Percentiles rank a stretch among this genome's conserved stretches.
Conservation (phyloP, 768 basidiomycete species). For the Suillus ampliporus region DNA sequence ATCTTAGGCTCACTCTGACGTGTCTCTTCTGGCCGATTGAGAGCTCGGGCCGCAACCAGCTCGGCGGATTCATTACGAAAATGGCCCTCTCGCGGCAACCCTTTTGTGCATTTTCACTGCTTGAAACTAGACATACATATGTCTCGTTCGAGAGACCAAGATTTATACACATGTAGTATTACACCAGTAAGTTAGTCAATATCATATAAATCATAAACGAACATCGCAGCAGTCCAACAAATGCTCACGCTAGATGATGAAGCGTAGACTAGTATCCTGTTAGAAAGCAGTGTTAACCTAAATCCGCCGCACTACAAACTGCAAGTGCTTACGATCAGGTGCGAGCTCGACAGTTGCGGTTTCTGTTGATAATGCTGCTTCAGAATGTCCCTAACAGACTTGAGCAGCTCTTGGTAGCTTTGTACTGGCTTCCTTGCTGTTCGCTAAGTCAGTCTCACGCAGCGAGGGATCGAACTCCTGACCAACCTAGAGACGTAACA, state of each 20-base stretch:
- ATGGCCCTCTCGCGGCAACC: too few species aligned
- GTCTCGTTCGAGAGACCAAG: too few species aligned
- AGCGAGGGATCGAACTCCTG: too few species aligned
- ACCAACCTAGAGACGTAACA: conserved; percentile 53
- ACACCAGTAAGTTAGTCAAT: too few species aligned
- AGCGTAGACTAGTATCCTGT: conserved; percentile 36
- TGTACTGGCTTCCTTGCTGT: conserved; percentile 58
- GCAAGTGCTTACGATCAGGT: conserved; percentile 55
- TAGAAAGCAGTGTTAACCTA: background rate
- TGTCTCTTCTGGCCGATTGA: background rate
- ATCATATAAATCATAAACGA: too few species aligned
- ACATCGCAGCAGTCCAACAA: too few species aligned
- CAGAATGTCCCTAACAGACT: conserved; percentile 62
- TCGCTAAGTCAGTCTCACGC: background rate
- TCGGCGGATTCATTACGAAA: background rate
- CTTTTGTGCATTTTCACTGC: too few species aligned
- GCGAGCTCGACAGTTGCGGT: conserved; percentile 76
- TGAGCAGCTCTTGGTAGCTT: conserved; percentile 68
- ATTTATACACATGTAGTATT: too few species aligned
- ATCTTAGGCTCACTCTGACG: background rate
- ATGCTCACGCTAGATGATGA: conserved; percentile 32
- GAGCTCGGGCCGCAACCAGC: background rate
- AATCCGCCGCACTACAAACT: background rate
- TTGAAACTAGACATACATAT: too few species aligned
- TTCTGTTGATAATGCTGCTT: conserved; percentile 68